A percentile compares a stretch with the other conserved stretches of the same genome.
phyloP scores from a whole-genome alignment of 1,139 yeast genomes.

The Sugiyamaella japonica region DNA sequence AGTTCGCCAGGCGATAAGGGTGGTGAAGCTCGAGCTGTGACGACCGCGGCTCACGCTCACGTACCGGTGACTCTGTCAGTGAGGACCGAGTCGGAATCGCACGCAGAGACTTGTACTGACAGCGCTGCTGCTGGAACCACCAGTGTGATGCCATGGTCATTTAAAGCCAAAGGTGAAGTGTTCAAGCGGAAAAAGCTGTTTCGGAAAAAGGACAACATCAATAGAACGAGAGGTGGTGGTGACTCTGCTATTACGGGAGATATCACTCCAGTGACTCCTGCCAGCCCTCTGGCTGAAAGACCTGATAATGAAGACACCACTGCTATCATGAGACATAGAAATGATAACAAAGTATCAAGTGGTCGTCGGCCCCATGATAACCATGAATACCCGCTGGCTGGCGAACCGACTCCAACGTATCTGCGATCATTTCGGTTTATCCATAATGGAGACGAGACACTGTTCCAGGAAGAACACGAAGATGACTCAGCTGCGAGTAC shows the following conservation, averaged over 20 bases:
- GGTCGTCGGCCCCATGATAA: background rate
- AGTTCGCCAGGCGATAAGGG: background rate
- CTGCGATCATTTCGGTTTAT: conserved; percentile 11
- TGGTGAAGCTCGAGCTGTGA: background rate
- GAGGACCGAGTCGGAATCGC: background rate
- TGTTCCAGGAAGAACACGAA: conserved; percentile 8
- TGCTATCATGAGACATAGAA: background rate
- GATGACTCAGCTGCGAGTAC: background rate
- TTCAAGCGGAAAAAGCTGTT: background rate
- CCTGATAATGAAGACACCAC: background rate
- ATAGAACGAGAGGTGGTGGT: background rate
- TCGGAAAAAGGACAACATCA: background rate
- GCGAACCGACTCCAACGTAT: conserved; percentile 11
- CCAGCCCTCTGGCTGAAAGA: conserved; percentile 2
- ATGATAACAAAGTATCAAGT: background rate
- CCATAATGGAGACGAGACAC: conserved; percentile 7
- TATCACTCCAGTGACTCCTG: conserved; percentile 8
- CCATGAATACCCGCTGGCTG: conserved; percentile 13
- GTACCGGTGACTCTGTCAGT: no score
- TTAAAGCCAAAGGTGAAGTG: background rate
- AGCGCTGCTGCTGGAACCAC: background rate
- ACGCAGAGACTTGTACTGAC: no score
- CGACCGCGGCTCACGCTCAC: background rate
- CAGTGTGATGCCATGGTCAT: background rate
- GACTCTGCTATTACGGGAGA: background rate